These are phyloP conservation scores for Colletotrichum orbiculare DNA, from an alignment of 2,329 filamentous ascomycete species.

Conservation along the genomic window DNA sequence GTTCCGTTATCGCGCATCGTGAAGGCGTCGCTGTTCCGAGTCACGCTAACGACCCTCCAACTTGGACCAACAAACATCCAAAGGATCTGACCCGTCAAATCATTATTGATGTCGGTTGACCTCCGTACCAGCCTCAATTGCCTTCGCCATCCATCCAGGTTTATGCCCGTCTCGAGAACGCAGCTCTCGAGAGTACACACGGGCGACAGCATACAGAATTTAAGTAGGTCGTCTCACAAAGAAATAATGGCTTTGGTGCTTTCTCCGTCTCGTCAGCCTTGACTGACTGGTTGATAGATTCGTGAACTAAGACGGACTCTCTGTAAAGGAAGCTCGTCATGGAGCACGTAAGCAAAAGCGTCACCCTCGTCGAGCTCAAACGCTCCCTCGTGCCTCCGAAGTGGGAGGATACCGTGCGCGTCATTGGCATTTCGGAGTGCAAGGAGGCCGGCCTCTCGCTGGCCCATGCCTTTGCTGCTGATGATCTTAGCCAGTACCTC, in stretches of 20 bases:
- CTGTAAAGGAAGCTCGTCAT: slow-evolving; percentile 41
- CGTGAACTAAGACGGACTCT: slow-evolving; percentile 33
- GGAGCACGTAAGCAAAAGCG: slow-evolving; percentile 43
- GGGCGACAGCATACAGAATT: slow-evolving; percentile 67
- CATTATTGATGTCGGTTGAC: slow-evolving; percentile 71
- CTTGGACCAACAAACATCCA: slow-evolving; percentile 32
- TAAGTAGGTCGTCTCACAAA: slow-evolving; percentile 49
- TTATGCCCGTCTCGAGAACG: slow-evolving; percentile 67
- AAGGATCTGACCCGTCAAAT: slow-evolving; percentile 39
- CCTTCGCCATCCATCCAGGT: slow-evolving; percentile 66
- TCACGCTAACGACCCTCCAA: slow-evolving; percentile 29
- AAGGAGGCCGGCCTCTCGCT: slow-evolving; percentile 77
- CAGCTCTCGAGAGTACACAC: slow-evolving; percentile 66
- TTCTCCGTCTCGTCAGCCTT: not conserved
- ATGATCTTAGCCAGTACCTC: slow-evolving; percentile 80
- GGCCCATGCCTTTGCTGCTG: slow-evolving; percentile 80
- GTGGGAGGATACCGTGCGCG: slow-evolving; percentile 69
- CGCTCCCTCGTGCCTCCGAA: slow-evolving; percentile 63
- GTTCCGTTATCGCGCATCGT: slow-evolving; percentile 24
- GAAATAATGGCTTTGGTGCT: not conserved
- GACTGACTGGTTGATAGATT: slow-evolving; percentile 12
- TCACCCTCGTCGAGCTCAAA: slow-evolving; percentile 33
- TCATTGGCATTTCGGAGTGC: slow-evolving; percentile 74
- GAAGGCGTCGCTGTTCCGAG: slow-evolving; percentile 29
- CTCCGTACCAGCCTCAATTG: slow-evolving; percentile 66